phyloP scores from a whole-genome alignment of 352 stramenopile genomes.

The Pythium insidiosum region DNA sequence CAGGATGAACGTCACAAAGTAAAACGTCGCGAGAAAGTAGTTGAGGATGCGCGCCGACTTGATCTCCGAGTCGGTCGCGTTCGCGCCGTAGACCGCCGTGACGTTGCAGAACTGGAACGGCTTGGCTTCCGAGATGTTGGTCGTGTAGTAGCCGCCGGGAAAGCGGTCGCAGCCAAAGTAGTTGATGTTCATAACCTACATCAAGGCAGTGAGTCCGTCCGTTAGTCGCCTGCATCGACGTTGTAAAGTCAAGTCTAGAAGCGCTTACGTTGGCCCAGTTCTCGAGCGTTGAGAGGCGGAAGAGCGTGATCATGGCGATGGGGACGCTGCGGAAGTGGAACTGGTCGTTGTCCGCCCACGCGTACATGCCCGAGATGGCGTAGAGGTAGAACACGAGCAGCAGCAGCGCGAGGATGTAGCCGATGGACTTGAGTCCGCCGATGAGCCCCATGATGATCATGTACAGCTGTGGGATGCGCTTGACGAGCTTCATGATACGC shows the following conservation, averaged over 20 bases:
- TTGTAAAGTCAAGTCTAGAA: background rate
- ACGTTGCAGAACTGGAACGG: slow-evolving; percentile 59
- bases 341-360: slow-evolving; percentile 82
- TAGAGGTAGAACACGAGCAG: slow-evolving; percentile 88
- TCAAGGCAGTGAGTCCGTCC: background rate
- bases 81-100: slow-evolving; percentile 42
- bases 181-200: slow-evolving; percentile 71
- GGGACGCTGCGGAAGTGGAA: slow-evolving; percentile 78
- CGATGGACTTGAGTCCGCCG: slow-evolving; percentile 80
- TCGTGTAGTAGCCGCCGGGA: slow-evolving; percentile 58
- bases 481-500: slow-evolving; percentile 88
- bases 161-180: slow-evolving; percentile 71
- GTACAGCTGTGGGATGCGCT: slow-evolving; percentile 84
- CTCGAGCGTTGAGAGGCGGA: slow-evolving; percentile 74
- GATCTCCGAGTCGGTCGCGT: slow-evolving; percentile 28
- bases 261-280: slow-evolving; percentile 65
- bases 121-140: slow-evolving; percentile 19
- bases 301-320: slow-evolving; percentile 80
- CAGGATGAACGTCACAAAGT: slow-evolving; percentile 86
- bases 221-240: background rate
- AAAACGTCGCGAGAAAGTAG: slow-evolving; percentile 50
- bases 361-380: slow-evolving; percentile 86
- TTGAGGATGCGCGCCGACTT: slow-evolving; percentile 29
- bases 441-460: slow-evolving; percentile 90
- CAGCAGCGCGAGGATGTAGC: slow-evolving; percentile 86